Base-by-base conservation (phyloP, 768 basidiomycete species). In the Mycena chlorophos region DNA sequence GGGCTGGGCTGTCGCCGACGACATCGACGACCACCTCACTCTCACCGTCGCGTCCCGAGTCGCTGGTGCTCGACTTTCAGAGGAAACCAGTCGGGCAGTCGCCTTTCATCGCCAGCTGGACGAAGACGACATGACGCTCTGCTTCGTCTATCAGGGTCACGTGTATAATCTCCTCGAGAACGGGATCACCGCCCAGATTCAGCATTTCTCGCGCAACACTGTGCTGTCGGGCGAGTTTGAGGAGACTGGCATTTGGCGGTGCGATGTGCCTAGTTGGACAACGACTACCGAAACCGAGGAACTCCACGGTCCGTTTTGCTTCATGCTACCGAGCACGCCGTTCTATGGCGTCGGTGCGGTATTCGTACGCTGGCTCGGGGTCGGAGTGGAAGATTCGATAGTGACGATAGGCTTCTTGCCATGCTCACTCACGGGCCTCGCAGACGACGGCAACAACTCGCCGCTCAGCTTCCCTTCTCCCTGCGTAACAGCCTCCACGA, bases 271-370 rank as follows among this genome's bases (percentile, higher is more conserved):
- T 8, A 8, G 10, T 34, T 17, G 31, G 17, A 8, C 31, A 34
- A 17, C 45, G 20, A 26, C 14, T 10, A 12, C 45, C 6, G 20
- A 23, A 46, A 14, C 45, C 10, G 23, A 34, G 10, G n/a, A n/a
- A n/a, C n/a, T n/a, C n/a, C n/a, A n/a, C 34, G 19, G n/a, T 2
- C 50, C 55, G 28, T 28, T 51, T 34, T 52, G 38, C 14, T 55
- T 29, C 23, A 48, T 52, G 30, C 30, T 43, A 23, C 56, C 60
- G 14, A 55, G 56, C 30, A 29, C 53, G 1, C 52, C 60, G 1
- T 42, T 22, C 5, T 61, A 61, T 28, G 60, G 60, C 4, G 40
- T 61, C 43, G 26, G 28, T 17, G 60, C 52, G 6, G 56, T 51
- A 2, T 61, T 54, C 23, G 26, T 55, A 12, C 56, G 50, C 8